Evolutionary conservation across 2,329 filamentous ascomycete species (phyloP).

Genomic region (Aureobasidium mangrovei): DNA sequence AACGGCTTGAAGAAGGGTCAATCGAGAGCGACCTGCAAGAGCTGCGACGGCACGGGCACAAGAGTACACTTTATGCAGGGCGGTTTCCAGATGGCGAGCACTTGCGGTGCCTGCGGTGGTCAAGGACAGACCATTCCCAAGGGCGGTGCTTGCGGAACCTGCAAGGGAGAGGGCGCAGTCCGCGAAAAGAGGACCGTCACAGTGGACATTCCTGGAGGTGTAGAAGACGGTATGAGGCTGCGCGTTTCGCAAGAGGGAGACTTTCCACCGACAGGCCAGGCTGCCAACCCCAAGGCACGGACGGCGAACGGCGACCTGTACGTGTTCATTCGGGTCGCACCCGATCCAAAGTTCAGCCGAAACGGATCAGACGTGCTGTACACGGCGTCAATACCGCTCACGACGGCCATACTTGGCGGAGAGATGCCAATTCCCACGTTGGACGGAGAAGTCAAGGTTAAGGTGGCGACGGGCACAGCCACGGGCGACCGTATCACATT

Average conservation of each 20-base stretch:
- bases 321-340: slow-evolving; percentile 79
- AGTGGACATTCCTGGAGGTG: slow-evolving; percentile 87
- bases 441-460: slow-evolving; percentile 82
- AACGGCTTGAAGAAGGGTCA: slow-evolving; percentile 76
- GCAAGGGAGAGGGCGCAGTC: slow-evolving; percentile 73
- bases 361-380: slow-evolving; percentile 85
- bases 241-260: slow-evolving; percentile 81
- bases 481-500: slow-evolving; percentile 89
- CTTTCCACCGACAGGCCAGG: slow-evolving; percentile 65
- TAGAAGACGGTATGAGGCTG: slow-evolving; percentile 93
- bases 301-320: slow-evolving; percentile 80
- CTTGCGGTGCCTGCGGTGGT: slow-evolving; percentile 73
- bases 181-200: slow-evolving; percentile 75
- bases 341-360: slow-evolving; percentile 82
- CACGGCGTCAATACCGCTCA: slow-evolving; percentile 83
- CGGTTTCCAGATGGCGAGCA: slow-evolving; percentile 92
- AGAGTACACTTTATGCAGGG: slow-evolving; percentile 83
- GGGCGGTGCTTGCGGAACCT: slow-evolving; percentile 72
- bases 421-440: slow-evolving; percentile 85
- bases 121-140: slow-evolving; percentile 66
- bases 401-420: slow-evolving; percentile 84
- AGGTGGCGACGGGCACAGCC: slow-evolving; percentile 81
- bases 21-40: slow-evolving; percentile 62
- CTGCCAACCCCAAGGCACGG: slow-evolving; percentile 52
- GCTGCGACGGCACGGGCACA: slow-evolving; percentile 78